These are phyloP conservation scores for Ustilago sp. DNA, from an alignment of 1,284 basidiomycete species.

Conservation along the genomic window DNA sequence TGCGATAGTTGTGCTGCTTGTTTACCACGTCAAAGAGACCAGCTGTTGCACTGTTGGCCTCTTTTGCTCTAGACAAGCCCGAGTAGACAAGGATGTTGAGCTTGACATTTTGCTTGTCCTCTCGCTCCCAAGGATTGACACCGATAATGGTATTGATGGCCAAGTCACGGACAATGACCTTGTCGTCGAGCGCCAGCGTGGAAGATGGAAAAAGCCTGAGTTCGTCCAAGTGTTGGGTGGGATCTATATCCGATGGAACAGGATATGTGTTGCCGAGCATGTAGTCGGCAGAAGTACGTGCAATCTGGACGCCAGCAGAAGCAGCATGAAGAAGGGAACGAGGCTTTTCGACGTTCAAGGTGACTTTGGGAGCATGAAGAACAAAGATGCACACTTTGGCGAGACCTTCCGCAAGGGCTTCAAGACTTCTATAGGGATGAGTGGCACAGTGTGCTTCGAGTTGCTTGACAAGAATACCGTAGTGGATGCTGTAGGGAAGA, in stretches of 20 bases:
- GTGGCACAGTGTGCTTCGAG: conserved; percentile 60
- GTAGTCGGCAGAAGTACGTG: conserved; percentile 54
- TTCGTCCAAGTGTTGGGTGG: conserved; percentile 20
- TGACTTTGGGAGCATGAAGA: conserved; percentile 70
- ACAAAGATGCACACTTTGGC: conserved; percentile 71
- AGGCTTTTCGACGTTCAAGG: conserved; percentile 73
- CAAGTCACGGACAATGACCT: conserved; percentile 73
- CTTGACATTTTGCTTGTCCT: conserved; percentile 78
- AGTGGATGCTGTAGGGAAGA: conserved; percentile 74
- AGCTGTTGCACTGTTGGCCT: conserved; percentile 19
- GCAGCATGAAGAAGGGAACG: conserved; percentile 75
- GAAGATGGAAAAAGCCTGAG: conserved; percentile 50
- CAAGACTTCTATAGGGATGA: conserved; percentile 48
- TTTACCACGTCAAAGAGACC: conserved; percentile 54
- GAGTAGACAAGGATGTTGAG: conserved; percentile 74
- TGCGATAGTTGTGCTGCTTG: conserved; percentile 48
- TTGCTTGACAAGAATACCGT: conserved; percentile 65
- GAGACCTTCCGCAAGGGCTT: conserved; percentile 69
- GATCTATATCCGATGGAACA: conserved; percentile 29
- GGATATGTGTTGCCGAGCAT: conserved; percentile 30
- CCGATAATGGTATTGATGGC: conserved; percentile 78
- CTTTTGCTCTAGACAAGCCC: conserved; percentile 38
- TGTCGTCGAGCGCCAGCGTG: conserved; percentile 47
- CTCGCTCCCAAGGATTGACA: conserved; percentile 79
- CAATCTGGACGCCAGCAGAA: conserved; percentile 72